Base-by-base conservation (phyloP, 116 monocot species). In the Cymodocea nodosa region DNA sequence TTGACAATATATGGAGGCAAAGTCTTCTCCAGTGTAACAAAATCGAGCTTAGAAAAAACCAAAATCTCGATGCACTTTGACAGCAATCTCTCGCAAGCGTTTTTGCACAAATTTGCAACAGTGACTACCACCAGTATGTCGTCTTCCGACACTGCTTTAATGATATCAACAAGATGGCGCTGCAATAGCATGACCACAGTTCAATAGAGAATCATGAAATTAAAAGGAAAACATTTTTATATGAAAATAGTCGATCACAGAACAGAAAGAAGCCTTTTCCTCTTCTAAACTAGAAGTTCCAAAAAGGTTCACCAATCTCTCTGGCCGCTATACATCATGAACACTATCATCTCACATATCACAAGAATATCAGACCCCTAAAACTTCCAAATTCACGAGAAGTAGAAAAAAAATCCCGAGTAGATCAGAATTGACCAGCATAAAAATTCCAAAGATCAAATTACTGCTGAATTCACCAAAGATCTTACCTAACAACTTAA, bases 151-250 rank as follows among this genome's bases (percentile, higher is more conserved):
- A 87, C 87, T 50, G 56, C 79, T 19, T 83, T 81, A 40, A 95
- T 52, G 22, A 90, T 70, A 23, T 83, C 81, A 66, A 90, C 71
- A 30, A 95, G 82, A 58, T 62, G 95, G 50, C 95, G 69, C 95
- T 95, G 85, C 71, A 83, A 63, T 18, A 70, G 63, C 12, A 66
- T 15, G 4, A 52, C 53, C 50, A 35, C 23, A 65, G 30, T 64
- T 50, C 8, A 60, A 5, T 16, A 23, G 15, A 24, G 24, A 6
- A 36, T 11, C 12, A 62, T 25, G 24, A 57, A 57, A 14, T 20
- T 0, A 4, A 57, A 15, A 57, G 57, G 25, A 57, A 57, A 57
- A 24, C 15, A 24, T 23, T 3, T 22, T 57, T 57, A 8, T 57
- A 14, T 22, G 22, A 22, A 57, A 57, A 22, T 5, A 57, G 30